phyloP scores from a whole-genome alignment of 1,139 yeast genomes.

The Pichia sp. region DNA sequence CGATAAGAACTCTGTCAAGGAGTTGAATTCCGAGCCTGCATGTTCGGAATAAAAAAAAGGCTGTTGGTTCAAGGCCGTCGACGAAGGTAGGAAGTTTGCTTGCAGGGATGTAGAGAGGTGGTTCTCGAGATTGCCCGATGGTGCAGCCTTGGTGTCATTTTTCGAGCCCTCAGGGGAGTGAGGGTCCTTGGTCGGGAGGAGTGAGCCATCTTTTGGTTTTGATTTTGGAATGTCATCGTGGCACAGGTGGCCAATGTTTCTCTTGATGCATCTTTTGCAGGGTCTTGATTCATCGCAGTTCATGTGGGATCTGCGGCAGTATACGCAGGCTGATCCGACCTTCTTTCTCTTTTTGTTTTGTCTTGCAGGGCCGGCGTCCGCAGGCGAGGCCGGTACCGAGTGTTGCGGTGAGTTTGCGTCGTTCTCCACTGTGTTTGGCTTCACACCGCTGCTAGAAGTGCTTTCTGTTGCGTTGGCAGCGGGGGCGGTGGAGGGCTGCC shows the following conservation, averaged over 20 bases:
- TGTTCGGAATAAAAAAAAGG: constrained; percentile 86
- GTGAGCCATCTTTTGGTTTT: background rate
- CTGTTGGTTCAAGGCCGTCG: constrained; percentile 50
- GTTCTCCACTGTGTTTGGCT: background rate
- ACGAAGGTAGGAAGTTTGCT: constrained; percentile 7
- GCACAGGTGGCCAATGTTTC: constrained; percentile 87
- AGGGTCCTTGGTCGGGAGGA: background rate
- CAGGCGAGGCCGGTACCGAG: background rate
- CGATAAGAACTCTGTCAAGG: constrained; percentile 81
- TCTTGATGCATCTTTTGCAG: constrained; percentile 78
- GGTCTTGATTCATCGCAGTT: constrained; percentile 87
- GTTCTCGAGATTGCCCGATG: background rate
- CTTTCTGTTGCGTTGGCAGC: background rate
- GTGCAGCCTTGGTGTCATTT: background rate
- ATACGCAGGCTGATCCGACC: constrained; percentile 75
- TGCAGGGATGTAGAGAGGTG: background rate
- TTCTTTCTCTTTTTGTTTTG: constrained; percentile 40
- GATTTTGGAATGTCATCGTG: constrained; percentile 57
- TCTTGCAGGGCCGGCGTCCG: background rate
- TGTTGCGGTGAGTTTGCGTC: background rate
- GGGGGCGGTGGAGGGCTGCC: background rate
- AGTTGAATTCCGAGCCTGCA: constrained; percentile 89
- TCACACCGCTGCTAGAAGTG: background rate
- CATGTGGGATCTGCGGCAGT: constrained; percentile 92
- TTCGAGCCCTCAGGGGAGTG: background rate